Conservation (phyloP, 2,329 filamentous ascomycete species). For the Neonectria sp. region DNA sequence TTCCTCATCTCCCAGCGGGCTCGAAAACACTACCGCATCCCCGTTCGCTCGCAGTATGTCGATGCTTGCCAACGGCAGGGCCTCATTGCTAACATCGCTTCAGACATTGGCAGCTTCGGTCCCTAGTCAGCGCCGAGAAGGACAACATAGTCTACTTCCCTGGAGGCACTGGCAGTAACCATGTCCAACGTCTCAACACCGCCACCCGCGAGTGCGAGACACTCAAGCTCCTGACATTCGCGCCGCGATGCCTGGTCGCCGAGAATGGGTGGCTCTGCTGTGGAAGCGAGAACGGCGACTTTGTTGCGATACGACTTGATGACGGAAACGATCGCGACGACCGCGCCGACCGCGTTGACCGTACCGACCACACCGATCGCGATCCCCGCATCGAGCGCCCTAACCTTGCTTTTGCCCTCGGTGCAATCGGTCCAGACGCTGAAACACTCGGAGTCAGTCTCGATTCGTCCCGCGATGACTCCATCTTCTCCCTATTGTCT, state of each 20-base stretch:
- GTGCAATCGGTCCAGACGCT: slow-evolving; percentile 48
- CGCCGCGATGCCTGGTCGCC: slow-evolving; percentile 89
- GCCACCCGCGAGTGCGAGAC: slow-evolving; percentile 79
- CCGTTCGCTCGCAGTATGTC: slow-evolving; percentile 75
- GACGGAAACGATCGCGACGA: slow-evolving; percentile 52
- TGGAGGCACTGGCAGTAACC: slow-evolving; percentile 75
- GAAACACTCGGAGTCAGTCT: slow-evolving; percentile 49
- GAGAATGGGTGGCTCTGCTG: slow-evolving; percentile 91
- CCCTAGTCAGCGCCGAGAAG: slow-evolving; percentile 87
- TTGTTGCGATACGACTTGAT: slow-evolving; percentile 81
- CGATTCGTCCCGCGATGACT: slow-evolving; percentile 52
- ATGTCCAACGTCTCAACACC: slow-evolving; percentile 79
- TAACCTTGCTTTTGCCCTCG: slow-evolving; percentile 41
- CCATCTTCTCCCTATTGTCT: slow-evolving; percentile 54
- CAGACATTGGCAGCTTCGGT: slow-evolving; percentile 91
- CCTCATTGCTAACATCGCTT: slow-evolving; percentile 23
- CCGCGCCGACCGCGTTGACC: slow-evolving; percentile 45
- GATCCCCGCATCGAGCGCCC: background rate
- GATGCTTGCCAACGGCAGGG: slow-evolving; percentile 46
- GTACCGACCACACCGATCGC: slow-evolving; percentile 44
- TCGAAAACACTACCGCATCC: slow-evolving; percentile 78
- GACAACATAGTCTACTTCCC: slow-evolving; percentile 89
- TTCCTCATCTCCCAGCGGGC: slow-evolving; percentile 72
- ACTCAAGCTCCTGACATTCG: slow-evolving; percentile 79
- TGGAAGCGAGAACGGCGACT: slow-evolving; percentile 90